phyloP scores from a whole-genome alignment of 768 basidiomycete species.

The Lyophyllum decastes region DNA sequence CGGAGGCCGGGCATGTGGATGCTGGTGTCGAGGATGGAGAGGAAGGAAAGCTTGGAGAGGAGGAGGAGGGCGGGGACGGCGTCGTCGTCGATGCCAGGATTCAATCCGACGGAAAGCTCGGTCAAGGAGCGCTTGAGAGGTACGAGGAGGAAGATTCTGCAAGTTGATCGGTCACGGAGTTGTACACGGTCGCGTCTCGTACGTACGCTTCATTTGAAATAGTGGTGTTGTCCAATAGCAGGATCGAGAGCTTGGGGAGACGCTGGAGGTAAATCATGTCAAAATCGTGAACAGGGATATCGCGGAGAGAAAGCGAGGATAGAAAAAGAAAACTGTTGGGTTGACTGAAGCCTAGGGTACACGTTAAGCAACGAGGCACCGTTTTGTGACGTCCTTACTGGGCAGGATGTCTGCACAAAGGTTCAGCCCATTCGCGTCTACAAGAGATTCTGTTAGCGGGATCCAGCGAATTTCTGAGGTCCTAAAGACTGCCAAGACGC shows the following conservation, averaged over 20 bases:
- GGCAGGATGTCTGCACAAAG: constrained; percentile 44
- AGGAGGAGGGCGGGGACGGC: constrained; percentile 54
- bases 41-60: constrained; percentile 45
- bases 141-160: constrained; percentile 58
- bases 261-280: constrained; percentile 55
- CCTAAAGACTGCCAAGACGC: constrained; percentile 45
- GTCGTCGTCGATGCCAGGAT: constrained; percentile 56
- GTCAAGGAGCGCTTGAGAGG: constrained; percentile 55
- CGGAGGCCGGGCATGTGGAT: constrained; percentile 63
- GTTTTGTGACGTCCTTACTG: constrained; percentile 29
- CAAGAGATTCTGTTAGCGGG: constrained; percentile 46
- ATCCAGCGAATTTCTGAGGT: constrained; percentile 45
- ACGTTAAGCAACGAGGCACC: constrained; percentile 10
- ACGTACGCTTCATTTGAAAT: constrained; percentile 66
- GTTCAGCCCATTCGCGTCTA: constrained; percentile 51
- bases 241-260: constrained; percentile 47
- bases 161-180: constrained; percentile 5
- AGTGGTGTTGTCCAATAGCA: constrained; percentile 52
- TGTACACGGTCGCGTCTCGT: neutral
- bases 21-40: constrained; percentile 55
- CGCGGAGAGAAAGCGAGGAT: constrained; percentile 49
- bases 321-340: constrained; percentile 54
- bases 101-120: constrained; percentile 52
- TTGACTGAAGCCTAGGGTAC: constrained; percentile 45
- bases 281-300: constrained; percentile 43